Evolutionary conservation across 164 flowering plant species (phyloP).

Genomic region (Nelumbo lutea): DNA sequence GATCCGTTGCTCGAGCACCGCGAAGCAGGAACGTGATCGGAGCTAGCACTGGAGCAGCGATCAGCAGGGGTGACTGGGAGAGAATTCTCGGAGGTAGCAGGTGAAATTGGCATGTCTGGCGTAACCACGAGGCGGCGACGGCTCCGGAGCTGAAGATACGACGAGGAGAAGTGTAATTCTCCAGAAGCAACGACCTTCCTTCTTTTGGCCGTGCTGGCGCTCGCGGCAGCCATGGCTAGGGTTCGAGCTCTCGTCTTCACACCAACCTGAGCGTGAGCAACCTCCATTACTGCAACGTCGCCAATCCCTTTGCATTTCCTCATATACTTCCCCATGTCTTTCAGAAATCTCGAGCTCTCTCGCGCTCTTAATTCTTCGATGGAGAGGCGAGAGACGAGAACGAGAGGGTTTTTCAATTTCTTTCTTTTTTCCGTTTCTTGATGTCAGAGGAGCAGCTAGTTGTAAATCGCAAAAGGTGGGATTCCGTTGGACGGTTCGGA

Average conservation of each 20-base stretch:
- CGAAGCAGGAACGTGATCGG: constrained; percentile 15
- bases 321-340: constrained; percentile 26
- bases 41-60: constrained; percentile 16
- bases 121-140: constrained; percentile 13
- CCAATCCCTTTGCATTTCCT: constrained; percentile 26
- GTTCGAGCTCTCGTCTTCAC: constrained; percentile 30
- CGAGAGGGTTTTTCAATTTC: no score
- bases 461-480: no score
- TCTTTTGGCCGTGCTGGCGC: constrained; percentile 9
- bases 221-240: constrained; percentile 17
- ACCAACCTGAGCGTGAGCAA: constrained; percentile 21
- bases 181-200: constrained; percentile 17
- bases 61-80: neutral
- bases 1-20: constrained; percentile 55
- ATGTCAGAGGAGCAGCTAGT: no score
- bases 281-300: constrained; percentile 32
- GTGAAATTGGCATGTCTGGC: constrained; percentile 7
- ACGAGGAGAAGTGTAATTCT: constrained; percentile 11
- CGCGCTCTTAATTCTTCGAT: constrained; percentile 4
- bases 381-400: neutral
- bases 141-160: constrained; percentile 22
- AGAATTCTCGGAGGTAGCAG: constrained; percentile 10
- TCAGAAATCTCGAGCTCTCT: neutral
- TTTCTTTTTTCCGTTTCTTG: no score
- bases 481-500: no score